Base-by-base conservation (phyloP, 2,329 filamentous ascomycete species). In the Chlorencoelia australis region DNA sequence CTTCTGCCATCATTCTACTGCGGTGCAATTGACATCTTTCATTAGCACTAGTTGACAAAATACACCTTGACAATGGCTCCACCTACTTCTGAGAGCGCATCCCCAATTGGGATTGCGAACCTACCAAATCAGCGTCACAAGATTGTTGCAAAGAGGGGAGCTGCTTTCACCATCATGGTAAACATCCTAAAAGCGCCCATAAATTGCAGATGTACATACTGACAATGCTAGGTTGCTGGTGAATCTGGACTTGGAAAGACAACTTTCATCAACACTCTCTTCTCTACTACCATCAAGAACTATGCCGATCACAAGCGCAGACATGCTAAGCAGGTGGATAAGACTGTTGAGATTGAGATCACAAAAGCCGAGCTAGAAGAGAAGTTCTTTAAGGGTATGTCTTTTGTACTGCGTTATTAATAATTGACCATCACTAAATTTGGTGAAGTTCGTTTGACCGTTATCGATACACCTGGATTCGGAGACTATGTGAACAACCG, bases 401-500 rank as follows among this genome's bases (percentile, higher is more conserved):
- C 18, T 13, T 35, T 8, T 3, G 19, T 21, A 21, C 14, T 18
- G 15, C 16, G 22, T n/a, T 18, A 13, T 26, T 20, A n/a, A n/a
- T 19, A 35, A 22, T 8, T 43, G 29, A 18, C 15, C 21, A 18
- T 28, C 30, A 35, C 42, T 53, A 37, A 52, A 42, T 44, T 25
- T 44, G 42, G 36, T 44, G 36, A 58, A 96, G 91, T 98, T 61
- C 91, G 91, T 61, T 70, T 98, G 59, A 98, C 91, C 48, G 91
- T 98, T 58, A 98, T 98, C 61, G 91, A 98, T 64, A 98, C 91
- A 47, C 91, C 91, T 56, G 91, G 91, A 54, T 98, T 98, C 59
- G 91, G 91, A 64, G 91, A 98, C 75, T 98, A 98, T 61, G 91
- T 98, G 63, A 98, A 98, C 82, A 98, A 98, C 77, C 84, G 89